These are phyloP conservation scores for Buxus sempervirens DNA, from an alignment of 164 flowering plant species.

Conservation along the genomic window DNA sequence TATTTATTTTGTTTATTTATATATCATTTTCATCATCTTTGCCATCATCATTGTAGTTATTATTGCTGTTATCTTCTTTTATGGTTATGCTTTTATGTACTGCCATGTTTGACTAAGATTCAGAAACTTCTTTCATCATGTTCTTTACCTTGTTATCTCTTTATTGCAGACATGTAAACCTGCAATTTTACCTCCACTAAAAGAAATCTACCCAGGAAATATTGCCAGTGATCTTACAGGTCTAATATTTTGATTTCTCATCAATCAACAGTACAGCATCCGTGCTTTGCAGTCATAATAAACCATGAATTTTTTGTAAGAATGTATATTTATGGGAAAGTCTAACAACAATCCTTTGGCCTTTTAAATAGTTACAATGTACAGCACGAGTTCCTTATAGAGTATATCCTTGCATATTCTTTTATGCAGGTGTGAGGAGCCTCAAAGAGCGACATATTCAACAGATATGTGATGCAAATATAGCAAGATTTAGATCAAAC, in stretches of 20 bases:
- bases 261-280: background rate
- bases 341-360: background rate
- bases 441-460: conserved; percentile 46
- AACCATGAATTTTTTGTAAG: background rate
- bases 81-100: background rate
- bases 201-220: conserved; percentile 68
- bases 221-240: conserved; percentile 73
- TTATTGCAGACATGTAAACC: conserved; percentile 77
- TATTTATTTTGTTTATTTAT: background rate
- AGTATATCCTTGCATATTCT: background rate
- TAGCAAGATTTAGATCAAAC: conserved; percentile 42
- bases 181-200: conserved; percentile 84
- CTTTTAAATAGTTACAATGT: no score
- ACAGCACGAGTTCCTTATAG: background rate
- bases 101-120: background rate
- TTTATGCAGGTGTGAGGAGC: conserved; percentile 54
- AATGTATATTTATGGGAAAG: background rate
- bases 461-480: conserved; percentile 45
- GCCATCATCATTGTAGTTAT: background rate
- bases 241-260: conserved; percentile 19
- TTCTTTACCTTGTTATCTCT: background rate
- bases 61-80: background rate
- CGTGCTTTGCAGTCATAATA: conserved; percentile 6
- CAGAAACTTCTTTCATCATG: background rate
- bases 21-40: no score